Conservation (phyloP, 2,329 filamentous ascomycete genomes). For the Cladosporium sphaerospermum region DNA sequence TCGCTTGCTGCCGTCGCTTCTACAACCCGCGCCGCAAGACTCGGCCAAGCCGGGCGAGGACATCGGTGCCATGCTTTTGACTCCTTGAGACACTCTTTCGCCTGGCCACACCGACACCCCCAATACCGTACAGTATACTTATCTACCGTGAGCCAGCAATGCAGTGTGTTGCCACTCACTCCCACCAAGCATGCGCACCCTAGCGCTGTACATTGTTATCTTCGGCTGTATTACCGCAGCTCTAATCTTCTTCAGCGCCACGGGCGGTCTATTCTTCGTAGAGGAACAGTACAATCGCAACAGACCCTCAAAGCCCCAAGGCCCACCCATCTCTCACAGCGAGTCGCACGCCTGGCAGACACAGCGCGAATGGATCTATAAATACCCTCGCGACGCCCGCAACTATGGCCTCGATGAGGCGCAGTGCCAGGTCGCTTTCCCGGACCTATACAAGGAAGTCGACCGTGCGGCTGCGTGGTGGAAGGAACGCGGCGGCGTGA, state of each 20-base stretch:
- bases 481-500: conserved; percentile 21
- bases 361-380: conserved; percentile 16
- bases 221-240: conserved; percentile 10
- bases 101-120: too few species aligned
- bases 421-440: conserved; percentile 29
- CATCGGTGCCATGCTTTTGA: too few species aligned
- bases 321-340: conserved; percentile 11
- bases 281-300: conserved; percentile 9
- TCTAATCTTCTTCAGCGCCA: conserved; percentile 10
- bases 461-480: conserved; percentile 25
- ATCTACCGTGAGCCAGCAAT: too few species aligned
- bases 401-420: conserved; percentile 24
- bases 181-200: conserved; percentile 12
- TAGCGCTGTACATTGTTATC: conserved; percentile 14
- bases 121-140: too few species aligned
- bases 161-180: too few species aligned
- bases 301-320: background rate
- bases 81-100: too few species aligned
- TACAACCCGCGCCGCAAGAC: too few species aligned
- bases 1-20: too few species aligned
- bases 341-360: conserved; percentile 6
- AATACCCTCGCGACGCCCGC: conserved; percentile 21
- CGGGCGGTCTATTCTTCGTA: conserved; percentile 9
- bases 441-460: conserved; percentile 27
- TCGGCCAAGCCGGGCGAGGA: too few species aligned